These are phyloP conservation scores for Amanita molliuscula DNA, from an alignment of 768 basidiomycete species.

Conservation along the genomic window DNA sequence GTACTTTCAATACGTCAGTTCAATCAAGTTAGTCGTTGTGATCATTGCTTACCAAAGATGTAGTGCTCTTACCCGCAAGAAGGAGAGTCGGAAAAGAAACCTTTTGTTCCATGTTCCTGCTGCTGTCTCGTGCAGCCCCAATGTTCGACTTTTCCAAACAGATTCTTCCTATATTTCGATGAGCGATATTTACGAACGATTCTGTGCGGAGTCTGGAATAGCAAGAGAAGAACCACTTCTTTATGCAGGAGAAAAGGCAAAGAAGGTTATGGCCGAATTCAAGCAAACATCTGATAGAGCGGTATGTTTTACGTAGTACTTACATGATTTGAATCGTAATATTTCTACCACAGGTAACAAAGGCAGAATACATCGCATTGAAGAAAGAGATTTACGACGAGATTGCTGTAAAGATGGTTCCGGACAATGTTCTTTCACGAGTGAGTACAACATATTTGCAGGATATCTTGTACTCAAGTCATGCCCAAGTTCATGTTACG, in stretches of 20 bases:
- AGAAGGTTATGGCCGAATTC: slow-evolving; percentile 55
- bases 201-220: slow-evolving; percentile 67
- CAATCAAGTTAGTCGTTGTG: neutral
- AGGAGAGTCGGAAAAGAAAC: slow-evolving; percentile 88
- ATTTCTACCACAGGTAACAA: slow-evolving; percentile 33
- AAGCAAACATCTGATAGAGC: slow-evolving; percentile 34
- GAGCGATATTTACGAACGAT: slow-evolving; percentile 90
- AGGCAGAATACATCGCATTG: slow-evolving; percentile 56
- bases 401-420: slow-evolving; percentile 76
- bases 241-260: slow-evolving; percentile 77
- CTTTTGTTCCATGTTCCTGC: slow-evolving; percentile 87
- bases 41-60: slow-evolving; percentile 3
- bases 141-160: slow-evolving; percentile 77
- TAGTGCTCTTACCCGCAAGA: slow-evolving; percentile 78
- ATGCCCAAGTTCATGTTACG: slow-evolving; percentile 74
- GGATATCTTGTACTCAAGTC: neutral
- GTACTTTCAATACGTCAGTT: slow-evolving; percentile 85
- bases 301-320: slow-evolving; percentile 18
- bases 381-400: slow-evolving; percentile 88
- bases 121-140: slow-evolving; percentile 75
- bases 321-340: slow-evolving; percentile 2
- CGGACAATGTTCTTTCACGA: slow-evolving; percentile 76
- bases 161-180: slow-evolving; percentile 87
- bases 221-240: slow-evolving; percentile 84
- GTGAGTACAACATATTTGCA: slow-evolving; percentile 33